A percentile compares a stretch with the other conserved stretches of the same genome.
Conservation (phyloP, 1,284 basidiomycete genomes). For the Inonotus obliquus region DNA sequence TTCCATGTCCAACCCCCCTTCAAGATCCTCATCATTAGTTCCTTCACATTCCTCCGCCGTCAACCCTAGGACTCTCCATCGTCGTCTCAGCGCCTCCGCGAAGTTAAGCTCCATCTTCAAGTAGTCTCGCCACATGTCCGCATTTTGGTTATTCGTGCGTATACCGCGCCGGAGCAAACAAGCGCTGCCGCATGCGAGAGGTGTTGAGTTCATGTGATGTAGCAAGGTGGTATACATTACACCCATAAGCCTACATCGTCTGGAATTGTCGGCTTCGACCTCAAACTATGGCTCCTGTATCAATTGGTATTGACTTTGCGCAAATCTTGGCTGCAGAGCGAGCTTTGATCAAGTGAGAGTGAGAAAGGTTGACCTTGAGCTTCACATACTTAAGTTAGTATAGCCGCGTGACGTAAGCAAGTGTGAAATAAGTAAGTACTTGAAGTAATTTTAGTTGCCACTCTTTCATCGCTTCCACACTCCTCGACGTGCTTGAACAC, state of each 20-base stretch:
- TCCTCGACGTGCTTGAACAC: no score
- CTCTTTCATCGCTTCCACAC: no score
- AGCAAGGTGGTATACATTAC: slow-evolving; percentile 79
- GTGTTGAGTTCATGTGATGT: slow-evolving; percentile 83
- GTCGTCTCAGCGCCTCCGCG: slow-evolving; percentile 77
- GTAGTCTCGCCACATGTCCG: slow-evolving; percentile 83
- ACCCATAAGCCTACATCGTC: slow-evolving; percentile 85
- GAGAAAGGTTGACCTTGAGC: no score
- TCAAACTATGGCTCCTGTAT: no score
- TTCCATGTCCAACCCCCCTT: slow-evolving; percentile 24
- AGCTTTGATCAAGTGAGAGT: no score
- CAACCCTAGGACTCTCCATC: slow-evolving; percentile 80
- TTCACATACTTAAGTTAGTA: no score
- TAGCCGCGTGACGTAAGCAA: no score
- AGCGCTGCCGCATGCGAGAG: slow-evolving; percentile 81
- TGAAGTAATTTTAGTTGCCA: no score
- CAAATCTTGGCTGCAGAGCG: no score
- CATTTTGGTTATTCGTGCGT: slow-evolving; percentile 65
- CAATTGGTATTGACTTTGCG: no score
- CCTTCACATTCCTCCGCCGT: slow-evolving; percentile 26
- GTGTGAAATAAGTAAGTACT: no score
- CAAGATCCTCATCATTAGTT: slow-evolving; percentile 25
- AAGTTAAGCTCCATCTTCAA: slow-evolving; percentile 90
- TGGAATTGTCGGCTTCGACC: slow-evolving; percentile 81
- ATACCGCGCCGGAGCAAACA: slow-evolving; percentile 84